Conservation (phyloP, 2,329 filamentous ascomycete genomes). For the Byssothecium circinans region DNA sequence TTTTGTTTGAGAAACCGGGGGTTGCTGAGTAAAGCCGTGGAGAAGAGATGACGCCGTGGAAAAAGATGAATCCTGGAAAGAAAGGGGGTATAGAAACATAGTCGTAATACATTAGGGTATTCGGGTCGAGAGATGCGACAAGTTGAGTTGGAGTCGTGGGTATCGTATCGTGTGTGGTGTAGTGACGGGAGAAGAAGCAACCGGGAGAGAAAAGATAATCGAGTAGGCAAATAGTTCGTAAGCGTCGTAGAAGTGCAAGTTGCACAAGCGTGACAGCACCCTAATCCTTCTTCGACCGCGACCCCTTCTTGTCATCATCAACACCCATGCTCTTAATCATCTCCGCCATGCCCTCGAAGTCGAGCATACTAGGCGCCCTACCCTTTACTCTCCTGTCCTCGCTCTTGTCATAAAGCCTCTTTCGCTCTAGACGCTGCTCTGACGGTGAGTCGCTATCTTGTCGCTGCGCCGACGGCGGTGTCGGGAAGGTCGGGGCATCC, state of each 20-base stretch:
- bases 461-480: no score
- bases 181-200: neutral
- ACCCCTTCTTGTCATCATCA: neutral
- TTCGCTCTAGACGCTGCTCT: no score
- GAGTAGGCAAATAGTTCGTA: neutral
- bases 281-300: neutral
- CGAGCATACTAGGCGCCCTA: slow-evolving; percentile 1
- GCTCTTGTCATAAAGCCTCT: neutral
- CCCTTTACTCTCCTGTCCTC: neutral
- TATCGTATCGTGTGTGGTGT: neutral
- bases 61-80: no score
- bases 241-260: neutral
- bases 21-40: neutral
- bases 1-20: slow-evolving; percentile 62
- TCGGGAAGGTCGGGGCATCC: no score
- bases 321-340: neutral
- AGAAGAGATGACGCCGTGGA: no score
- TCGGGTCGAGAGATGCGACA: no score
- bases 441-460: no score
- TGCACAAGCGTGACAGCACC: neutral
- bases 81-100: no score
- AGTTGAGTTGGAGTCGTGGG: no score
- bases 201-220: neutral
- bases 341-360: neutral
- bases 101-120: no score